Evolutionary conservation across 441 rosid species (phyloP).

Genomic region (Jatropha multifida): DNA sequence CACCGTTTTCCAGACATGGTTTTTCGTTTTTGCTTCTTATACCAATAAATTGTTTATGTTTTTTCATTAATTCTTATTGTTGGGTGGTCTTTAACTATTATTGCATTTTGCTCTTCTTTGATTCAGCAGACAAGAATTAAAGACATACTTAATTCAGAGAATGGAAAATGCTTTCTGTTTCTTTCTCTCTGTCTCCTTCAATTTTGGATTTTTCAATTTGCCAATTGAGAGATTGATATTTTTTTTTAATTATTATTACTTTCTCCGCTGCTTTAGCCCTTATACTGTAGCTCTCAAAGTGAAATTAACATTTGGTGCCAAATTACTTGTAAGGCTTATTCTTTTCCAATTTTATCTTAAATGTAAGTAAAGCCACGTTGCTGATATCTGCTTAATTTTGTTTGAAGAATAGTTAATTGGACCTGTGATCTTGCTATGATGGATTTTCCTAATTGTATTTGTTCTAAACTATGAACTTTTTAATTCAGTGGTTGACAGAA

Average conservation of each 20-base stretch:
- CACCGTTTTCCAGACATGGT: background rate
- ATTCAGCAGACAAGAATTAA: too few relatives aligned
- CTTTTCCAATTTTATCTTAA: background rate
- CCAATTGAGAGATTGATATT: background rate
- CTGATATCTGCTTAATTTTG: background rate
- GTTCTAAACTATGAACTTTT: conserved; percentile 4
- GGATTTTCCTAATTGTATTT: background rate
- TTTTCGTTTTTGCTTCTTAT: background rate
- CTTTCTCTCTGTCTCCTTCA: background rate
- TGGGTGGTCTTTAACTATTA: background rate
- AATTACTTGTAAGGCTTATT: background rate
- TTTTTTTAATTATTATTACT: background rate
- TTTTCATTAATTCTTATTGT: background rate
- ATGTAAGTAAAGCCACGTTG: background rate
- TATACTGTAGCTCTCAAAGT: background rate
- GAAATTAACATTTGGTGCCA: background rate
- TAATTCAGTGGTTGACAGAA: conserved; percentile 69
- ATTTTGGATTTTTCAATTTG: background rate
- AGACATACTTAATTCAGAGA: too few relatives aligned
- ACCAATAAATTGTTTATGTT: background rate
- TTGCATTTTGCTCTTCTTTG: too few relatives aligned
- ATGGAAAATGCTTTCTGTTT: background rate
- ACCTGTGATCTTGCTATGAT: background rate
- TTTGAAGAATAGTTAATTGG: background rate
- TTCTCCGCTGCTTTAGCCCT: background rate